Evolutionary conservation across 2,329 filamentous ascomycete genomes (phyloP), one percentile per base, ranked within the genome.

Genomic region (Coniella lustricola): DNA sequence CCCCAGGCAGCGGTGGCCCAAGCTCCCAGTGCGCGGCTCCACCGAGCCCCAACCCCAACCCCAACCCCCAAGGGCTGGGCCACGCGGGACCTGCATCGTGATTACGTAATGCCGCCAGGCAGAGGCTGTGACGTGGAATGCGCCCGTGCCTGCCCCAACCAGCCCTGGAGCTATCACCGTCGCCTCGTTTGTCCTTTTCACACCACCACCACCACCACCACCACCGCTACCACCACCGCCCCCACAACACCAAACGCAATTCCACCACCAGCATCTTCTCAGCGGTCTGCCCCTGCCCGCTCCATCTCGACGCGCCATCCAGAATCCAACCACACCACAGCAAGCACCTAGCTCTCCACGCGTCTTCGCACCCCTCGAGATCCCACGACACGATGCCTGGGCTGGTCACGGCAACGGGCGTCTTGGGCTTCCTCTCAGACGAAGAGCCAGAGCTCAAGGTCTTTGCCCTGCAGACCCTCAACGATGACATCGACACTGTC

Each of bases 401-500:
- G 66, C 80, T 97, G 66, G 88, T 90, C 63, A 96, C 91, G 59
- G 93, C 93, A 58, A 91, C 88, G 58, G 93, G 93, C 68, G 83
- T 98, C 51, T 81, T 98, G 65, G 91, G 90, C 72, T 96, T 96
- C 69, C 81, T 98, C 55, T 86, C 89, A 58, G 93, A 98, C 66
- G 90, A 94, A 60, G 93, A 97, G 70, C 81, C 87, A 49, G 89
- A 95, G 69, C 83, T 98, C 68, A 90, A 90, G 76, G 82, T 91
- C 59, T 98, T 96, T 66, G 93, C 93, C 57, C 77, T 98, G 58
- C 87, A 95, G 72, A 90, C 88, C 58, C 81, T 98, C 62, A 95
- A 98, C 70, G 87, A 93, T 60, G 87, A 97, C 64, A 95, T 98
- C 61, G 90, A 97, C 68, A 86, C 91, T 55, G 82, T 98, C 59